Base-by-base conservation (phyloP, 495 filamentous ascomycete species). In the Aspergillus ellipticus region DNA sequence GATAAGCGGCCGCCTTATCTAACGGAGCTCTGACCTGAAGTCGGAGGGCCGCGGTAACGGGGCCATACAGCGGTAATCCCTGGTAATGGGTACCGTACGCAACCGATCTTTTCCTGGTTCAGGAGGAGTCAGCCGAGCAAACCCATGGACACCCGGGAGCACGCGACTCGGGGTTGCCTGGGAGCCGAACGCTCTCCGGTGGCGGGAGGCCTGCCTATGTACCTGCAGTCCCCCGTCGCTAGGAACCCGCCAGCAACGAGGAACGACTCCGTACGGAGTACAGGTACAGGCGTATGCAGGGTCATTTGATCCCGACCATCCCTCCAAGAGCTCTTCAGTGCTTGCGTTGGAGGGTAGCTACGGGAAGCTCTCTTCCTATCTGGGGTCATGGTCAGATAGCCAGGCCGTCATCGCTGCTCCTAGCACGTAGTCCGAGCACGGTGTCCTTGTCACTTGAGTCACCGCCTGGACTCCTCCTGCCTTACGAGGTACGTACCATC, bases 391-490 rank as follows among this genome's bases (percentile, higher is more conserved):
- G 24, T 28, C 11, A 39, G 13, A 39, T 39, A 15, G 35, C 13
- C 13, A 4, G 11, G 33, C 33, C 11, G 6, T 15, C 13, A n/a
- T 28, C 4, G 35, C 8, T 39, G 11, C 35, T 13, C 11, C 11
- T 35, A 35, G 33, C 13, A 35, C 13, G 33, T 35, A 35, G 28
- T 41, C 55, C 26, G 49, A 47, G 43, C 7, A 15, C 19, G 51
- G 48, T 49, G 50, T 16, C 15, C 21, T 56, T 37, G 39, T 24
- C 17, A 37, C n/a, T 43, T 53, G 55, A 58, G 55, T 58, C 49
- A 58, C 55, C 55, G 55, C 55, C 47, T 35, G 55, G 55, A 57
- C 47, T 15, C n/a, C 35, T 4, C 35, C 35, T 39, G 35, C 35
- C n/a, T 39, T 39, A 39, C 35, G n/a, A 16, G 22, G 45, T 17